phyloP scores from a whole-genome alignment of 345 rosid genomes.

The Populus tremula region DNA sequence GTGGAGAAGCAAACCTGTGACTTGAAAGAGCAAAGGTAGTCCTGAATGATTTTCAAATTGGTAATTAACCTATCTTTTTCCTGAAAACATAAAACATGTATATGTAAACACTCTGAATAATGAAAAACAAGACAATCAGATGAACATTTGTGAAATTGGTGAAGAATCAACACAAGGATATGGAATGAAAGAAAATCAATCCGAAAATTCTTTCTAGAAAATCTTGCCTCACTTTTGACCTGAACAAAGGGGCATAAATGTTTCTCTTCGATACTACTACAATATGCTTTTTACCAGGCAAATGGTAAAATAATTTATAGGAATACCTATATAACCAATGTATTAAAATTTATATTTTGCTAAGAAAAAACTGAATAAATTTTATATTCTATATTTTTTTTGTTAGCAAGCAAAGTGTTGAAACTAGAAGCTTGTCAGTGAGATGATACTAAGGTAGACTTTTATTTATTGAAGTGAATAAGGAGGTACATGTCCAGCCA shows the following conservation, averaged over 20 bases:
- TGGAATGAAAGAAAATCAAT: not conserved
- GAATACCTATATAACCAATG: not conserved
- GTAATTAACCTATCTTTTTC: constrained; percentile 67
- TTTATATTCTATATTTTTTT: not conserved
- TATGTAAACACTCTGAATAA: not conserved
- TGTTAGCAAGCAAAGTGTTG: not conserved
- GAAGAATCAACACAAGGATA: not conserved
- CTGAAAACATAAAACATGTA: constrained; percentile 30
- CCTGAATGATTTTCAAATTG: constrained; percentile 80
- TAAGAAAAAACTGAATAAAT: not conserved
- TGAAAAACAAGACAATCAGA: not conserved
- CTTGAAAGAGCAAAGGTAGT: constrained; percentile 82
- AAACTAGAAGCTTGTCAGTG: not conserved
- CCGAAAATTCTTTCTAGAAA: not conserved
- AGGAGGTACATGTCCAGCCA: not conserved
- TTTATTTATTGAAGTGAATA: not conserved
- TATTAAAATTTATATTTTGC: not conserved
- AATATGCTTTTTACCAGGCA: not conserved
- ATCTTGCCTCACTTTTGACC: not conserved
- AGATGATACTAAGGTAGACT: not conserved
- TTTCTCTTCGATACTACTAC: not conserved
- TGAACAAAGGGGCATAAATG: not conserved
- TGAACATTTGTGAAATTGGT: not conserved
- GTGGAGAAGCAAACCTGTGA: constrained; percentile 54
- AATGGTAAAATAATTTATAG: not conserved